A percentile compares a stretch with the other conserved stretches of the same genome.
Evolutionary conservation across 352 stramenopile genomes (phyloP).

Genomic region (Nothophytophthora sp.): DNA sequence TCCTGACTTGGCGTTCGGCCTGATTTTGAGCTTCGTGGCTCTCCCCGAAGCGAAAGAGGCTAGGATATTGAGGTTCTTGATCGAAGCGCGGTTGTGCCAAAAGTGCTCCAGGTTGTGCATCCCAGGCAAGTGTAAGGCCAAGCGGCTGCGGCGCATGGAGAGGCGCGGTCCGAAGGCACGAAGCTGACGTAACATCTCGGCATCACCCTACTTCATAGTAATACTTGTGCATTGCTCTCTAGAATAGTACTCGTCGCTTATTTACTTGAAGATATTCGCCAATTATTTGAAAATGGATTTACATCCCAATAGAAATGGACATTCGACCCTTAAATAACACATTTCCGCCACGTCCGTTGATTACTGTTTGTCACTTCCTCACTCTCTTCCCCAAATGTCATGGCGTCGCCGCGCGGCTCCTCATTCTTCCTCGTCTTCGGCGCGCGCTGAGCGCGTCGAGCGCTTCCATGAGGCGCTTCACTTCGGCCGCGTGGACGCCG

Average conservation of each 20-base stretch:
- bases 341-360: too few species aligned
- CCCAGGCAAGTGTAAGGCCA: constrained; percentile 19
- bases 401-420: background rate
- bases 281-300: too few species aligned
- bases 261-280: too few species aligned
- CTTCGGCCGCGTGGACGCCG: constrained; percentile 4
- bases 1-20: constrained; percentile 11
- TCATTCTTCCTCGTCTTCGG: background rate
- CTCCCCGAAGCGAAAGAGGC: constrained; percentile 15
- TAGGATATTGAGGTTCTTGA: constrained; percentile 11
- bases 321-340: too few species aligned
- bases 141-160: constrained; percentile 6
- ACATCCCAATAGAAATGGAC: too few species aligned
- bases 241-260: too few species aligned
- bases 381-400: constrained; percentile 6
- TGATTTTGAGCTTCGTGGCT: constrained; percentile 21
- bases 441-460: constrained; percentile 1
- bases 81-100: constrained; percentile 13
- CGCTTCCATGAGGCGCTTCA: constrained; percentile 24
- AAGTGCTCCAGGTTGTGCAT: constrained; percentile 14
- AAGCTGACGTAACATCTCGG: background rate
- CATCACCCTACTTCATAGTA: background rate
- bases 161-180: background rate
- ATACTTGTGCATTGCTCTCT: background rate
- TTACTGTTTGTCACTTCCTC: constrained; percentile 5